Evolutionary conservation across 2,329 filamentous ascomycete species (phyloP), one percentile per base, ranked within the genome.

Genomic region (Alternaria metachromatica): DNA sequence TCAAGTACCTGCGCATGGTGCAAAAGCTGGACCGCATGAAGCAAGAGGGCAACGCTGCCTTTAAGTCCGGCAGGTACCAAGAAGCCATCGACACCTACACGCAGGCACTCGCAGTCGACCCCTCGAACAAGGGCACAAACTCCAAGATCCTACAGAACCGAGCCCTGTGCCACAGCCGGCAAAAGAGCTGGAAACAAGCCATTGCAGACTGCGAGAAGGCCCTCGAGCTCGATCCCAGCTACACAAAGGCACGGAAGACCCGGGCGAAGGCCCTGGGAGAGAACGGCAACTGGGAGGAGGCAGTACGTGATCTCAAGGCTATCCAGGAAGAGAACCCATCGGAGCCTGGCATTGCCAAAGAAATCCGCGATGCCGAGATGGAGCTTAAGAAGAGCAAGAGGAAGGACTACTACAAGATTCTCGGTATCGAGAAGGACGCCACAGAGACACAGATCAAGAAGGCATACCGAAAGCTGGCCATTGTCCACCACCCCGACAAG

Each of bases 331-430:
- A 89, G 63, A 93, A 96, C 71, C 94, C 94, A 2, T 87, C 90
- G 66, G 96, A 99, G 79, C 88, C 90, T 45, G 89, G 87, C 13
- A 90, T 98, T 64, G 85, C 87, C 55, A 94, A 92, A 80, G 96
- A 99, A 75, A 89, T 98, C 48, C 90, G 92, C 61, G 92, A 90
- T 74, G 96, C 95, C 2, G 95, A 99, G 83, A 84, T 97, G 25
- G 96, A 99, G 83, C 84, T 98, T 67, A 99, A 99, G 89, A 98
- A 98, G 90, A 92, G 92, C 80, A 92, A 95, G 82, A 88, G 96
- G 66, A 99, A 99, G 82, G 96, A 99, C 78, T 98, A 97, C 84
- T 99, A 99, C 86, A 97, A 97, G 87, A 97, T 98, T 70, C 88
- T 99, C 57, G 92, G 90, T 6, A 84, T 99, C 9, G 85, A 91